These are phyloP conservation scores for Nyssa sinensis DNA, from an alignment of 148 eudicot genomes.

Conservation along the genomic window DNA sequence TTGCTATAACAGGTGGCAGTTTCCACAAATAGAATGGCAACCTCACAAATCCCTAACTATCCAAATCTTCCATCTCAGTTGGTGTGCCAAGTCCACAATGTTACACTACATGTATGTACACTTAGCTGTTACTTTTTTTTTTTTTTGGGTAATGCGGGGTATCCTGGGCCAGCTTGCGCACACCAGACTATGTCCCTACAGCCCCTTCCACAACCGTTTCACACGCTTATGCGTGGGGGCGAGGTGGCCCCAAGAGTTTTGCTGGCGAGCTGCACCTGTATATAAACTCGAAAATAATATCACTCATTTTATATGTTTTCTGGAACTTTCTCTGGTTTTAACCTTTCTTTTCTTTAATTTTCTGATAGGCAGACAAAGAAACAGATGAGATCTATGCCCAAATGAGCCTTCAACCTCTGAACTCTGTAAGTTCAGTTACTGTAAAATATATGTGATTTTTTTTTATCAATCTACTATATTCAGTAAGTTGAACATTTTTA, in stretches of 20 bases:
- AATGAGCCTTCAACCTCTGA: conserved; percentile 95
- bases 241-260: too few species aligned
- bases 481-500: neutral
- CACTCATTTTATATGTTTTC: neutral
- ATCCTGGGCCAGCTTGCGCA: too few species aligned
- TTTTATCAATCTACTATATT: neutral
- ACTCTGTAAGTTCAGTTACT: conserved; percentile 48
- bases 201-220: too few species aligned
- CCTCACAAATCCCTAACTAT: conserved; percentile 88
- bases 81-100: conserved; percentile 88
- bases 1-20: conserved; percentile 64
- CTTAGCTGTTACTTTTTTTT: neutral
- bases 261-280: too few species aligned
- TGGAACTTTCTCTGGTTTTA: neutral
- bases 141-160: too few species aligned
- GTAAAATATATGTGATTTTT: neutral
- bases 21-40: conserved; percentile 77
- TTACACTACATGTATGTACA: conserved; percentile 69
- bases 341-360: neutral
- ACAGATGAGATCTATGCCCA: conserved; percentile 97
- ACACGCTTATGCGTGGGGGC: too few species aligned
- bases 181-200: too few species aligned
- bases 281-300: neutral
- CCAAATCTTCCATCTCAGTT: conserved; percentile 87
- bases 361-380: conserved; percentile 81